Evolutionary conservation across 352 stramenopile genomes (phyloP), one percentile per base, ranked within the genome.

Genomic region (Pythium guiyangense): DNA sequence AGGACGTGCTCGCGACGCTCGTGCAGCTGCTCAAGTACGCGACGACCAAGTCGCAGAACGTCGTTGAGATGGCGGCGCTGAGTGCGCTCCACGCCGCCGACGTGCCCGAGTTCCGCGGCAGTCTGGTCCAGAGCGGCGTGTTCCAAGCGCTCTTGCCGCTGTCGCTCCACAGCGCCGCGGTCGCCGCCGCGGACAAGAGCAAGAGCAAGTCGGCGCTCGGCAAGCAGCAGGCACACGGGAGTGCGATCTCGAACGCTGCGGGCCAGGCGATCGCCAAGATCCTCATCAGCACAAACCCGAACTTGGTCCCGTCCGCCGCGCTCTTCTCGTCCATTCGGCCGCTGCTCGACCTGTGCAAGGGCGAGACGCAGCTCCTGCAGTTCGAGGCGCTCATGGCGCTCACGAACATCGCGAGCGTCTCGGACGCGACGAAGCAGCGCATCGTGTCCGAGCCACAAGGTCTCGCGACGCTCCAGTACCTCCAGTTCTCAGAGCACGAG

Each of bases 401-500:
- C 10, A 99, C 97, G 1, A 99, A 99, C 63, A 88, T 99, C 15
- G 93, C 90, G 37, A 94, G 84, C 20, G 86, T 97, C 20, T 96
- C 88, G 27, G 80, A 97, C 8, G 89, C 97, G 59, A 98, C 95
- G 34, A 98, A 99, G 74, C 88, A 96, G 50, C 83, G 88, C 10
- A 91, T 90, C 25, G 67, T 92, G 0, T 63, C 56, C 0, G 77
- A 90, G 42, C 77, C 81, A 0, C 77, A 94, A 35, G 82, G 77
- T 0, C 59, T 94, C 2, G 85, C 74, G 15, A 92, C 84, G 39
- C 60, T 94, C 15, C 80, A 92, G 59, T 94, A 93, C 52, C 58
- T 94, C 34, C 97, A 98, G 85, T 99, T 99, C 72, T 98, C 89
- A 3, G 96, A 99, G 56, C 94, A 99, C 56, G 86, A 97, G 42